Evolutionary conservation across 257 asterid genomes (phyloP).

Genomic region (Solanum sitiens): DNA sequence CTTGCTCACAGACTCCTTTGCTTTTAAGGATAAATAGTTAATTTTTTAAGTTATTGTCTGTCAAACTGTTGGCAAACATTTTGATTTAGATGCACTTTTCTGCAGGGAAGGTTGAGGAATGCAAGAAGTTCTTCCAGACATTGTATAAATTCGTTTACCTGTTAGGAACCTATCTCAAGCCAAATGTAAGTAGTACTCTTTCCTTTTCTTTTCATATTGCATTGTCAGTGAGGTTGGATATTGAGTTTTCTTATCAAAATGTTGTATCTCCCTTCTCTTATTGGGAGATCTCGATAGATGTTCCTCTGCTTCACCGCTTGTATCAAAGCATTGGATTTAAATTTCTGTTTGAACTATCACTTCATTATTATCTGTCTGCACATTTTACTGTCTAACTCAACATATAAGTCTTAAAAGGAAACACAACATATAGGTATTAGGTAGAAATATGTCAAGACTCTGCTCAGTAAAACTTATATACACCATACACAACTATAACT

Average conservation of each 20-base stretch:
- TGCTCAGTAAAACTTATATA: background rate
- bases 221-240: background rate
- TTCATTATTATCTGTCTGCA: background rate
- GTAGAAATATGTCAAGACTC: background rate
- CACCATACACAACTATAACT: background rate
- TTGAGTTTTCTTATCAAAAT: background rate
- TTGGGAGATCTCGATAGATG: background rate
- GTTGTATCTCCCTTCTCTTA: background rate
- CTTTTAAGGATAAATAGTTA: background rate
- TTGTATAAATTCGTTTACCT: slow-evolving; percentile 85
- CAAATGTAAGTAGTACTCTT: slow-evolving; percentile 57
- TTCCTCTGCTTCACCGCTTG: background rate
- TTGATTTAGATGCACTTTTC: background rate
- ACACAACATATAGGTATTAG: background rate
- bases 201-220: background rate
- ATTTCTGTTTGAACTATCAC: background rate
- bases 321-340: background rate
- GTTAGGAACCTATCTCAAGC: slow-evolving; percentile 89
- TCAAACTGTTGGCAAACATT: background rate
- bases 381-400: background rate
- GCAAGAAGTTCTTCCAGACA: slow-evolving; percentile 57
- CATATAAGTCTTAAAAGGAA: background rate
- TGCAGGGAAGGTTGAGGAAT: slow-evolving; percentile 79
- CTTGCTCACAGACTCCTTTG: background rate
- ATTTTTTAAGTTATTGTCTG: background rate